These are phyloP conservation scores for Calonectria pseudoturangicola DNA, from an alignment of 2,329 filamentous ascomycete genomes.

Conservation along the genomic window DNA sequence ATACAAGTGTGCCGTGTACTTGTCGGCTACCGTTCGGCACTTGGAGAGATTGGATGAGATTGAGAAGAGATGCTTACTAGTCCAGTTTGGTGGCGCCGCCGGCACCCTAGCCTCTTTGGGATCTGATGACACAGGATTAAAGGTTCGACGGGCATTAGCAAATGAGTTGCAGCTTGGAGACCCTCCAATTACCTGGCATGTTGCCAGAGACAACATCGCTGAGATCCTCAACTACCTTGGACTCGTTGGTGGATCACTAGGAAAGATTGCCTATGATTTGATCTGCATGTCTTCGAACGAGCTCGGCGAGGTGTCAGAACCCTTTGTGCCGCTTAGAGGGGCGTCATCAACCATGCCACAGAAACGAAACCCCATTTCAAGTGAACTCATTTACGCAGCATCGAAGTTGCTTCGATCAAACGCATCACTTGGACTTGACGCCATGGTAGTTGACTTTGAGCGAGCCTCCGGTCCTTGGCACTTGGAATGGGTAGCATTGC, in stretches of 20 bases:
- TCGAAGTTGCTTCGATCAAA: slow-evolving; percentile 72
- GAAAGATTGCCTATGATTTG: slow-evolving; percentile 73
- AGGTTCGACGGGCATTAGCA: slow-evolving; percentile 68
- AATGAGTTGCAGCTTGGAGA: slow-evolving; percentile 67
- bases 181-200: slow-evolving; percentile 75
- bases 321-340: slow-evolving; percentile 72
- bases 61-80: slow-evolving; percentile 66
- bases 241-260: slow-evolving; percentile 70
- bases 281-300: slow-evolving; percentile 75
- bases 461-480: slow-evolving; percentile 76
- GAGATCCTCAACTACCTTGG: slow-evolving; percentile 73
- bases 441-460: slow-evolving; percentile 75
- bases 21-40: slow-evolving; percentile 70
- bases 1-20: slow-evolving; percentile 74
- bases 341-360: slow-evolving; percentile 75
- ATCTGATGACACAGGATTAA: slow-evolving; percentile 65
- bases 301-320: slow-evolving; percentile 69
- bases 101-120: slow-evolving; percentile 73
- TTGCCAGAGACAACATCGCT: slow-evolving; percentile 71
- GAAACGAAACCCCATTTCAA: slow-evolving; percentile 75
- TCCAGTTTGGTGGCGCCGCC: slow-evolving; percentile 75
- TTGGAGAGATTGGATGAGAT: slow-evolving; percentile 68
- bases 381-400: slow-evolving; percentile 72
- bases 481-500: slow-evolving; percentile 74
- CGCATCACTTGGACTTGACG: slow-evolving; percentile 71